Conservation (phyloP, 805 yeast genomes). For the Helenozyma rhizophorensis region DNA sequence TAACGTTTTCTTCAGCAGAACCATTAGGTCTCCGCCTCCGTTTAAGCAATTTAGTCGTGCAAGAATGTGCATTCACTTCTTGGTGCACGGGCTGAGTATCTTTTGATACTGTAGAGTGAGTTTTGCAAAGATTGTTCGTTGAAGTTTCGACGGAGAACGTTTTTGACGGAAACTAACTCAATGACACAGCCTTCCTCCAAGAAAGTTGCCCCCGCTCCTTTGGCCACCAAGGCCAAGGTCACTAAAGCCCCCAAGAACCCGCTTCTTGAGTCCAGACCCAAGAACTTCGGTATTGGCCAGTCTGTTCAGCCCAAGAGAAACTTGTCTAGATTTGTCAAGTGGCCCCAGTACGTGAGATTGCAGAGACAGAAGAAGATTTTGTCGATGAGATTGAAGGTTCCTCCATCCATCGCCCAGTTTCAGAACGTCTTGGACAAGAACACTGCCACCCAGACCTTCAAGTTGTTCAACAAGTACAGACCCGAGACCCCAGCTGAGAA, state of each 20-base stretch:
- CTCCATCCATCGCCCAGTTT: slow-evolving; percentile 97
- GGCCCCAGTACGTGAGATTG: slow-evolving; percentile 98
- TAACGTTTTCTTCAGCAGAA: neutral
- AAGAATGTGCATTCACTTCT: slow-evolving; percentile 32
- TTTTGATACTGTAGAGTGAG: slow-evolving; percentile 38
- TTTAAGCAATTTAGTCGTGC: slow-evolving; percentile 10
- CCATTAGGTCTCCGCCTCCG: no score
- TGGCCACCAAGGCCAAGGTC: slow-evolving; percentile 33
- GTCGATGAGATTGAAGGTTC: slow-evolving; percentile 95
- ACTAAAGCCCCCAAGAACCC: slow-evolving; percentile 28
- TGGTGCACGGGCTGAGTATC: slow-evolving; percentile 44
- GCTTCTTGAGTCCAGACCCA: slow-evolving; percentile 74
- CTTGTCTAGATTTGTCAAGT: slow-evolving; percentile 94
- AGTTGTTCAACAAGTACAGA: slow-evolving; percentile 97
- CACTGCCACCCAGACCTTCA: slow-evolving; percentile 96
- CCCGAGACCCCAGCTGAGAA: slow-evolving; percentile 97
- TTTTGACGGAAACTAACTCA: slow-evolving; percentile 31
- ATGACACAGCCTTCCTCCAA: slow-evolving; percentile 54
- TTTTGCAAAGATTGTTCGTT: slow-evolving; percentile 21
- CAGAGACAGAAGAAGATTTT: slow-evolving; percentile 99
- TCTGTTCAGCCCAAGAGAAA: slow-evolving; percentile 92
- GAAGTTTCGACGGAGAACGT: slow-evolving; percentile 12
- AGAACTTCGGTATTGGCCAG: slow-evolving; percentile 96
- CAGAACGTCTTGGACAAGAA: slow-evolving; percentile 95
- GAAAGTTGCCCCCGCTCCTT: slow-evolving; percentile 46